Evolutionary conservation across 192 early-diverging fungal species (phyloP).

Genomic region (Spinellus fusiger): DNA sequence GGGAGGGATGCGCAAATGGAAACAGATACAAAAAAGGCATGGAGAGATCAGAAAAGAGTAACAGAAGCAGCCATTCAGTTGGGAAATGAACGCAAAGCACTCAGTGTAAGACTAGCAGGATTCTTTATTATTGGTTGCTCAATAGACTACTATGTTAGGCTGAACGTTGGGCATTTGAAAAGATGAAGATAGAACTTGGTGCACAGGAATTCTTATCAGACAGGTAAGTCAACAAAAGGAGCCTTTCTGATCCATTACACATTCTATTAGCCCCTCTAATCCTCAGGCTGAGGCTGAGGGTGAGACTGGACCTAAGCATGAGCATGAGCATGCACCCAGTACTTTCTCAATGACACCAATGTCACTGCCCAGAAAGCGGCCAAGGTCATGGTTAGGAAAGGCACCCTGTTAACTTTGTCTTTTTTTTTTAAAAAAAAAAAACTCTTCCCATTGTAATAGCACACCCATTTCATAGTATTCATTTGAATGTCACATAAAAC

Average conservation of each 20-base stretch:
- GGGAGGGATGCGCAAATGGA: conserved; percentile 38
- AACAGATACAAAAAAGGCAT: conserved; percentile 44
- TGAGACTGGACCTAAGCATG: too few species aligned
- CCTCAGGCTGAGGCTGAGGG: too few species aligned
- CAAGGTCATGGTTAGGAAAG: conserved; percentile 8
- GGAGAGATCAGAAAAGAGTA: conserved; percentile 58
- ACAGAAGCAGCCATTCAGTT: conserved; percentile 67
- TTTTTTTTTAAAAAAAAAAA: background rate
- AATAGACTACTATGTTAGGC: background rate
- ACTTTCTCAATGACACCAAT: background rate
- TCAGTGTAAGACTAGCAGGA: too few species aligned
- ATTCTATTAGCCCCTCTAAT: too few species aligned
- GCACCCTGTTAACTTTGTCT: background rate
- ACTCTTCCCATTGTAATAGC: too few species aligned
- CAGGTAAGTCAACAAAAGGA: background rate
- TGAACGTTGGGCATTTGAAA: conserved; percentile 27
- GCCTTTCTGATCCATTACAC: too few species aligned
- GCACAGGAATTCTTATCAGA: background rate
- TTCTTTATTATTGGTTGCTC: too few species aligned
- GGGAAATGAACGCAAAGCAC: conserved; percentile 55
- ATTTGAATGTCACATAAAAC: too few species aligned
- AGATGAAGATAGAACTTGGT: conserved; percentile 10
- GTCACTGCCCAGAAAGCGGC: background rate
- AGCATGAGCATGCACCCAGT: too few species aligned
- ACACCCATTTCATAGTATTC: too few species aligned